Evolutionary conservation across 768 basidiomycete species (phyloP).

Genomic region (Boletellus ananiceps): DNA sequence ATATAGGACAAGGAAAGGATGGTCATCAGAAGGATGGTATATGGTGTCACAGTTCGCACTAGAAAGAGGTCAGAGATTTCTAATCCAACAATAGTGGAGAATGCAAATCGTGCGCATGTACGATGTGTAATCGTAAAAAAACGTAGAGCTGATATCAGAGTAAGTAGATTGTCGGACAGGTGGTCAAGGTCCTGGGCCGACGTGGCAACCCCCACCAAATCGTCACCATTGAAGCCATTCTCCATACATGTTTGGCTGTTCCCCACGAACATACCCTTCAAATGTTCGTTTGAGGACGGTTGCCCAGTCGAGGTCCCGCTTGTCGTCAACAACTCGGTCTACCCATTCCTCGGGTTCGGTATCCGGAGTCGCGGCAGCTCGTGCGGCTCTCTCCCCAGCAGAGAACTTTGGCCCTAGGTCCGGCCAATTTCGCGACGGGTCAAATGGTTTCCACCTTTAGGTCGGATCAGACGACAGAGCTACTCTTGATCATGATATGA

Average conservation of each 20-base stretch:
- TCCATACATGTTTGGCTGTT: constrained; percentile 94
- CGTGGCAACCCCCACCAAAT: background rate
- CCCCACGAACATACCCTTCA: constrained; percentile 87
- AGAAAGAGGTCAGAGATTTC: constrained; percentile 18
- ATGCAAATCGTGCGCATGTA: constrained; percentile 26
- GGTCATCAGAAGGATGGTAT: constrained; percentile 29
- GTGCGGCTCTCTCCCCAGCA: constrained; percentile 67
- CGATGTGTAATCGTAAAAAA: constrained; percentile 26
- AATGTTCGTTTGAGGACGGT: constrained; percentile 94
- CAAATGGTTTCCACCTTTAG: constrained; percentile 92
- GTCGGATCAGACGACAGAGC: background rate
- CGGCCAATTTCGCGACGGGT: constrained; percentile 90
- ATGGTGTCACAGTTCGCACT: constrained; percentile 26
- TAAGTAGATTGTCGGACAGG: constrained; percentile 27
- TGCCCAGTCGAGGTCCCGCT: constrained; percentile 84
- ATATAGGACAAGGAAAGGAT: constrained; percentile 24
- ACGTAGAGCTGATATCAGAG: constrained; percentile 22
- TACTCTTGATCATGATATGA: constrained; percentile 1
- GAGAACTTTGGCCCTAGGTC: constrained; percentile 82
- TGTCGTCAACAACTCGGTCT: constrained; percentile 54
- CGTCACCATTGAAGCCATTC: constrained; percentile 61
- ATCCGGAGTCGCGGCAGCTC: constrained; percentile 38
- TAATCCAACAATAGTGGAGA: constrained; percentile 30
- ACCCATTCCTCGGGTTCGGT: constrained; percentile 35
- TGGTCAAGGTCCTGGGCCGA: constrained; percentile 6